A percentile compares a stretch with the other conserved stretches of the same genome.
phyloP scores from a whole-genome alignment of 495 filamentous ascomycete species.

The Neurospora terricola region DNA sequence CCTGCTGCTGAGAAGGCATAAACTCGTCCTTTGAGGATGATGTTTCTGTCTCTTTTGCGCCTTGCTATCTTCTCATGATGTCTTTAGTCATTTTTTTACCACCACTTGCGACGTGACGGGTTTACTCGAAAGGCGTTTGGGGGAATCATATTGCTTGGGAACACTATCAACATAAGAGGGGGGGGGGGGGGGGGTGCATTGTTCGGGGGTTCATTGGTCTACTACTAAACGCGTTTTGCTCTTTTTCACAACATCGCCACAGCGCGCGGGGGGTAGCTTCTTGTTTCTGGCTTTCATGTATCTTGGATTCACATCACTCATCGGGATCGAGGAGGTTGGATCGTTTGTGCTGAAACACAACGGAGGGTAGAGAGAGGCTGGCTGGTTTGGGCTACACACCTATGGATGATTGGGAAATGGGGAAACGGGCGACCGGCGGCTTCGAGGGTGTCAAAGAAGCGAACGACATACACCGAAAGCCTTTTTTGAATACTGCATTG shows the following conservation, averaged over 20 bases:
- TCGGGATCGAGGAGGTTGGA: background rate
- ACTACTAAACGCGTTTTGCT: background rate
- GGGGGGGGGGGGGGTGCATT: no score
- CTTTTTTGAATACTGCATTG: background rate
- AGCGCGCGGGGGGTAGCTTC: background rate
- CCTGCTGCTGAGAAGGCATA: constrained; percentile 14
- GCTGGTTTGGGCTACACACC: background rate
- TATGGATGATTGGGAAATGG: background rate
- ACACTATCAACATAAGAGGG: background rate
- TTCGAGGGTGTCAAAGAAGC: background rate
- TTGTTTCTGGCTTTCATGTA: constrained; percentile 1
- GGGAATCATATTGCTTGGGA: background rate
- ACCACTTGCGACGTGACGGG: constrained; percentile 9
- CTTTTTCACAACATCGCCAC: background rate
- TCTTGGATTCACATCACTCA: background rate
- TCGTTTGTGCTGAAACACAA: background rate
- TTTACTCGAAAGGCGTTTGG: constrained; percentile 1
- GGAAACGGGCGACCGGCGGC: background rate
- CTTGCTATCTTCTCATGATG: constrained; percentile 9
- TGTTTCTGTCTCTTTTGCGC: background rate
- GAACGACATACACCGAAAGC: background rate
- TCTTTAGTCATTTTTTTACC: constrained; percentile 4
- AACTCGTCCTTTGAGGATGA: background rate
- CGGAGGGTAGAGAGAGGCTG: background rate
- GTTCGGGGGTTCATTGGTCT: constrained; percentile 1